Percentiles rank a stretch among this genome's conserved stretches.
These are phyloP conservation scores for Chaetomium tenue DNA, from an alignment of 495 filamentous ascomycete genomes.

Conservation along the genomic window DNA sequence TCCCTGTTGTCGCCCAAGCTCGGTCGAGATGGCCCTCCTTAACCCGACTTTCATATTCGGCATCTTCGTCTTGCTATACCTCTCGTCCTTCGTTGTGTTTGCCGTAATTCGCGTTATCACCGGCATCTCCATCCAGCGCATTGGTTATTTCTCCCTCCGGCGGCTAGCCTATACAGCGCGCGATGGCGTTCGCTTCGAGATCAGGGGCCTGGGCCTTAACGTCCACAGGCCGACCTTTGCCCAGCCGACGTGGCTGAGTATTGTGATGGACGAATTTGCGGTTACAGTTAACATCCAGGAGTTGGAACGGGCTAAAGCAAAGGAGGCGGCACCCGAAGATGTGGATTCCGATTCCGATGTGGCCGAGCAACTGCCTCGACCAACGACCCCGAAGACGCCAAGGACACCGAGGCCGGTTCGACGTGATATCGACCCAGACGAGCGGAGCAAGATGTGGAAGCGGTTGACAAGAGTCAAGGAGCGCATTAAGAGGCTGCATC, in stretches of 20 bases:
- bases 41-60: slow-evolving; percentile 80
- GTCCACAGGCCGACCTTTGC: slow-evolving; percentile 92
- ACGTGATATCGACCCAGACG: slow-evolving; percentile 28
- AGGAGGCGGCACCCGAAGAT: slow-evolving; percentile 29
- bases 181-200: slow-evolving; percentile 85
- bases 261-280: slow-evolving; percentile 78
- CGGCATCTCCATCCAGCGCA: slow-evolving; percentile 90
- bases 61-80: slow-evolving; percentile 77
- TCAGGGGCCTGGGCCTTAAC: slow-evolving; percentile 81
- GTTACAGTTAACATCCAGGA: slow-evolving; percentile 75
- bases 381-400: slow-evolving; percentile 27
- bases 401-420: slow-evolving; percentile 26
- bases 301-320: slow-evolving; percentile 50
- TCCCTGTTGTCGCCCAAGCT: slow-evolving; percentile 23
- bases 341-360: slow-evolving; percentile 30
- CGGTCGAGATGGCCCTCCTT: slow-evolving; percentile 49
- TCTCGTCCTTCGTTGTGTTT: slow-evolving; percentile 89
- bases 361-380: slow-evolving; percentile 26
- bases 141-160: slow-evolving; percentile 87
- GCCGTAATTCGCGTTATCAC: slow-evolving; percentile 89
- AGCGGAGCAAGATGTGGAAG: slow-evolving; percentile 75
- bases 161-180: slow-evolving; percentile 82
- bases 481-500: slow-evolving; percentile 78
- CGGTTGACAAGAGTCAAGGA: slow-evolving; percentile 74
- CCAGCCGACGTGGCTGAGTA: slow-evolving; percentile 93